Percentiles rank a stretch among this genome's conserved stretches.
Conservation (phyloP, 2,329 filamentous ascomycete species). For the Aspergillus niger region DNA sequence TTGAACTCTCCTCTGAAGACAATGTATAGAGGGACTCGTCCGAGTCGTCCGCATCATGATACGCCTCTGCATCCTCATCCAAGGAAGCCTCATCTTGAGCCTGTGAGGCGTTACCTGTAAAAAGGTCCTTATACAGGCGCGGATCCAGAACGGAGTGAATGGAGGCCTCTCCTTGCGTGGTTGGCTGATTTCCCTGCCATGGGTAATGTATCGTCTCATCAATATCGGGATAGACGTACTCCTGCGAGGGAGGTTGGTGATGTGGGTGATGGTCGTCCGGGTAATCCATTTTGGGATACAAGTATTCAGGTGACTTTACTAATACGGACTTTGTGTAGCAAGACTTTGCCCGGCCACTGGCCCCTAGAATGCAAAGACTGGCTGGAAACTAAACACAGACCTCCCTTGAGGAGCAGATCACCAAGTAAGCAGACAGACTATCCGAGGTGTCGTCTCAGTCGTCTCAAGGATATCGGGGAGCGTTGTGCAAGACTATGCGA, state of each 20-base stretch:
- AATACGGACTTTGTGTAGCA: not conserved
- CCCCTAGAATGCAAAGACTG: not conserved
- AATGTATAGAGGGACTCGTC: constrained; percentile 31
- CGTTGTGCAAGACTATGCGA: not conserved
- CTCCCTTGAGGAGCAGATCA: not conserved
- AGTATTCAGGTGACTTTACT: not conserved
- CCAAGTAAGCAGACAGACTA: not conserved
- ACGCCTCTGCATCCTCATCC: constrained; percentile 16
- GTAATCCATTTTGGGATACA: constrained; percentile 24
- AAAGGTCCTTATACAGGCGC: constrained; percentile 33
- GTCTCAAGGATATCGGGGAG: not conserved
- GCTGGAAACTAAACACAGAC: not conserved
- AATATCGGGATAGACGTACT: constrained; percentile 36
- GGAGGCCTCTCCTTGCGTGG: constrained; percentile 16
- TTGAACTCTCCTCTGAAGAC: constrained; percentile 26
- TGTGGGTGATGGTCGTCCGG: constrained; percentile 14
- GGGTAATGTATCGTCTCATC: constrained; percentile 37
- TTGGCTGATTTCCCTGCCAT: constrained; percentile 31
- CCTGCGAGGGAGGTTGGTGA: constrained; percentile 20
- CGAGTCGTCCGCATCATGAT: constrained; percentile 15
- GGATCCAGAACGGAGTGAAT: constrained; percentile 35
- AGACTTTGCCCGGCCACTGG: not conserved
- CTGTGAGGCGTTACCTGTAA: constrained; percentile 19
- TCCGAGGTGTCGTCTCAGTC: not conserved
- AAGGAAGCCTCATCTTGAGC: constrained; percentile 12